These are phyloP conservation scores for Fermentozyma sake DNA, from an alignment of 1,139 yeast genomes.

Conservation along the genomic window DNA sequence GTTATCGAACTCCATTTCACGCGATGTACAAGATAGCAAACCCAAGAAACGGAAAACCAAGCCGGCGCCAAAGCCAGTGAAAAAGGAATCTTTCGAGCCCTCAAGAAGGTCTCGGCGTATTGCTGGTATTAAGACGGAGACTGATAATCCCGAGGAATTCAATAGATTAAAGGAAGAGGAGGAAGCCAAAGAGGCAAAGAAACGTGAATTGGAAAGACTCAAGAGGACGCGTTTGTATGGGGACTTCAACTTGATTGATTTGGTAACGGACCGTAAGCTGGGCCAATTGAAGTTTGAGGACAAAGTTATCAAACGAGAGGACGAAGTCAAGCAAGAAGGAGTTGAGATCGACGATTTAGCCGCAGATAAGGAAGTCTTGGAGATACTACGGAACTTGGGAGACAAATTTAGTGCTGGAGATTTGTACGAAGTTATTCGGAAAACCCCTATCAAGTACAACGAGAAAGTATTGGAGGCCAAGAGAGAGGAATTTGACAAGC, in stretches of 20 bases:
- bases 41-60: constrained; percentile 19
- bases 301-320: constrained; percentile 13
- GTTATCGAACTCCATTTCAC: constrained; percentile 25
- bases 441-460: constrained; percentile 19
- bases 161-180: constrained; percentile 29
- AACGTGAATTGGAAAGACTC: constrained; percentile 46
- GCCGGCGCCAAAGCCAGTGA: constrained; percentile 10
- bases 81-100: constrained; percentile 37
- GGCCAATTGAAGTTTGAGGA: constrained; percentile 30
- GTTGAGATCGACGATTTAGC: constrained; percentile 23
- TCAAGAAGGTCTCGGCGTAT: constrained; percentile 61
- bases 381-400: constrained; percentile 41
- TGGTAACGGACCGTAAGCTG: constrained; percentile 41
- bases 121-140: constrained; percentile 54
- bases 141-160: constrained; percentile 33
- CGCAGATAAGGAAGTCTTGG: constrained; percentile 35
- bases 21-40: constrained; percentile 19
- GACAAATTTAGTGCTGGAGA: constrained; percentile 73
- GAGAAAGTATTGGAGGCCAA: constrained; percentile 39
- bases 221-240: constrained; percentile 57
- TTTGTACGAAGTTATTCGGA: constrained; percentile 53
- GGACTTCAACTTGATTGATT: constrained; percentile 55
- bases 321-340: constrained; percentile 6
- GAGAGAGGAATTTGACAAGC: constrained; percentile 48
- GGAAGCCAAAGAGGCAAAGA: constrained; percentile 31